These are phyloP conservation scores for Meyerozyma elateridarum DNA, from an alignment of 1,139 yeast genomes.

Conservation along the genomic window DNA sequence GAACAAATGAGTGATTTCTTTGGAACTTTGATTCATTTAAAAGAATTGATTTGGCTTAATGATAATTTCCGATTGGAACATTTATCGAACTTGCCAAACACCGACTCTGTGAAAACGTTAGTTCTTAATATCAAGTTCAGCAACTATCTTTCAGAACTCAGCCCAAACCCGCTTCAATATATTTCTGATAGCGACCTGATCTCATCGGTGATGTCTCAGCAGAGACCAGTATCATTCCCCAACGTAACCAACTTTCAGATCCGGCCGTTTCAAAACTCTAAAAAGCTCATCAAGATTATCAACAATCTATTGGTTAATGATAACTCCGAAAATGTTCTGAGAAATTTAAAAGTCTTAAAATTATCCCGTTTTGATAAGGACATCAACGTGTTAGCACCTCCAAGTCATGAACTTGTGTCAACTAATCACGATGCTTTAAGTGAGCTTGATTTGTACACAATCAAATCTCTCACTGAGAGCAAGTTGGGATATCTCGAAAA, in stretches of 20 bases:
- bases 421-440: constrained; percentile 1
- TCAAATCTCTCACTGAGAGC: constrained; percentile 11
- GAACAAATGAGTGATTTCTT: constrained; percentile 19
- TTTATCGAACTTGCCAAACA: constrained; percentile 20
- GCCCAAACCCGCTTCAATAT: neutral
- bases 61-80: constrained; percentile 29
- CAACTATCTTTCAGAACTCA: constrained; percentile 16
- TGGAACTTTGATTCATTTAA: constrained; percentile 15
- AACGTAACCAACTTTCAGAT: constrained; percentile 24
- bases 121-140: constrained; percentile 24
- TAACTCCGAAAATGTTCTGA: constrained; percentile 9
- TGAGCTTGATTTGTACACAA: constrained; percentile 12
- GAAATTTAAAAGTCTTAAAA: constrained; percentile 16
- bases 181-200: neutral
- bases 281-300: constrained; percentile 17
- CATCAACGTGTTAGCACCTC: constrained; percentile 15
- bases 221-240: constrained; percentile 17
- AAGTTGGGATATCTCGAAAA: constrained; percentile 13
- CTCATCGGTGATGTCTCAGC: neutral
- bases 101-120: constrained; percentile 16
- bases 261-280: constrained; percentile 23
- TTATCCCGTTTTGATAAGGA: constrained; percentile 19
- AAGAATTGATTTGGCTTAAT: constrained; percentile 29
- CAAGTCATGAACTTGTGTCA: constrained; percentile 12
- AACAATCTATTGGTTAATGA: constrained; percentile 16